Conservation (phyloP, 2,329 filamentous ascomycete species). For the Talaromyces sp. region DNA sequence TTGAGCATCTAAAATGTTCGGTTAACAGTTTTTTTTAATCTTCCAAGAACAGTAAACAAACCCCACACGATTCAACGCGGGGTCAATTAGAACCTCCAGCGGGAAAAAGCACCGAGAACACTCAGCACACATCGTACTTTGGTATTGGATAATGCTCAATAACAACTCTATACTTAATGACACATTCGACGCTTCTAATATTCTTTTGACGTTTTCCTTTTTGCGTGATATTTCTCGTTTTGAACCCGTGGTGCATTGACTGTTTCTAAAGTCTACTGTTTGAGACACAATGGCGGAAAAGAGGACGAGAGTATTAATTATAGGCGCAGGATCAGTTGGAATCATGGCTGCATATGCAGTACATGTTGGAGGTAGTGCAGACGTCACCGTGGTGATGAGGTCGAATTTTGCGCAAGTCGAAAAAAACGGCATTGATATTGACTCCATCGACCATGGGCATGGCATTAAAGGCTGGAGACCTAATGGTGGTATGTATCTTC, state of each 20-base stretch:
- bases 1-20: neutral
- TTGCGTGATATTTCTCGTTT: too few relatives aligned
- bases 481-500: slow-evolving; percentile 24
- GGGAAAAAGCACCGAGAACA: neutral
- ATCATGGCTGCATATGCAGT: slow-evolving; percentile 54
- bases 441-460: slow-evolving; percentile 51
- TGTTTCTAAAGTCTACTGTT: neutral
- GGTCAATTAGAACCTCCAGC: neutral
- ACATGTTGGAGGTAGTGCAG: slow-evolving; percentile 46
- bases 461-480: slow-evolving; percentile 39
- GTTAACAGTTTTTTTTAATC: neutral
- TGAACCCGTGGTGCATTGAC: neutral
- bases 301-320: slow-evolving; percentile 43
- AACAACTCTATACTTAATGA: too few relatives aligned
- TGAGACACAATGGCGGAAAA: neutral
- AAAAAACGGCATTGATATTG: slow-evolving; percentile 49
- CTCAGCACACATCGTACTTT: neutral
- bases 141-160: too few relatives aligned
- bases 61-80: neutral
- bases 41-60: neutral
- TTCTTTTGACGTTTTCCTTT: too few relatives aligned
- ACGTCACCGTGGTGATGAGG: slow-evolving; percentile 51
- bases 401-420: slow-evolving; percentile 52
- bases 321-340: slow-evolving; percentile 55
- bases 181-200: too few relatives aligned